These are phyloP conservation scores for Sarocladium strictum DNA, from an alignment of 2,329 filamentous ascomycete genomes.

Conservation along the genomic window DNA sequence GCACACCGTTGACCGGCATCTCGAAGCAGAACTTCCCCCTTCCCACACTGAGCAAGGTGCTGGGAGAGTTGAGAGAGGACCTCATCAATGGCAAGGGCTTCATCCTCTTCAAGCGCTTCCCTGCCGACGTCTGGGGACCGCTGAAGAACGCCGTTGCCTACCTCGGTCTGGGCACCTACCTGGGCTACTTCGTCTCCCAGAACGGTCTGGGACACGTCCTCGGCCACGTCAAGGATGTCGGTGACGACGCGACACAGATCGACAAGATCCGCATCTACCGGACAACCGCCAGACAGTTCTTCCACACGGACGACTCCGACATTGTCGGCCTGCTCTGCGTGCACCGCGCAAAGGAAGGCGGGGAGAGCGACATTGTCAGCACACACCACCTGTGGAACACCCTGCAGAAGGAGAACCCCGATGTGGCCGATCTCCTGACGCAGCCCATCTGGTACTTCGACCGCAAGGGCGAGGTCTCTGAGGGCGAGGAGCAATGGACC, in stretches of 20 bases:
- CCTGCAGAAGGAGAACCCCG: constrained; percentile 69
- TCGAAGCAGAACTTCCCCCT: constrained; percentile 35
- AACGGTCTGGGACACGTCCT: constrained; percentile 81
- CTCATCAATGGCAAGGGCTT: constrained; percentile 79
- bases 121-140: constrained; percentile 67
- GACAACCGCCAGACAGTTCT: constrained; percentile 57
- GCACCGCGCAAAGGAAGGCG: constrained; percentile 68
- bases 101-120: constrained; percentile 82
- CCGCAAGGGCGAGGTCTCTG: constrained; percentile 75
- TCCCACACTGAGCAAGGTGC: constrained; percentile 29
- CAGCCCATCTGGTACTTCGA: constrained; percentile 88
- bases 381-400: constrained; percentile 77
- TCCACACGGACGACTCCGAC: constrained; percentile 73
- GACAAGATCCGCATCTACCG: constrained; percentile 87
- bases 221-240: constrained; percentile 84
- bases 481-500: constrained; percentile 70
- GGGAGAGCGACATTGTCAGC: constrained; percentile 75
- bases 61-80: constrained; percentile 32
- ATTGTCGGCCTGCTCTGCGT: constrained; percentile 80
- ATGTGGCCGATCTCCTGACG: constrained; percentile 69
- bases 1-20: constrained; percentile 64
- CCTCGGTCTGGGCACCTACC: constrained; percentile 79
- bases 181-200: constrained; percentile 84
- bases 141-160: constrained; percentile 83
- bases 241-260: constrained; percentile 74